Evolutionary conservation across 148 eudicot species (phyloP), one percentile per base, ranked within the genome.

Genomic region (Camellia granthamiana): DNA sequence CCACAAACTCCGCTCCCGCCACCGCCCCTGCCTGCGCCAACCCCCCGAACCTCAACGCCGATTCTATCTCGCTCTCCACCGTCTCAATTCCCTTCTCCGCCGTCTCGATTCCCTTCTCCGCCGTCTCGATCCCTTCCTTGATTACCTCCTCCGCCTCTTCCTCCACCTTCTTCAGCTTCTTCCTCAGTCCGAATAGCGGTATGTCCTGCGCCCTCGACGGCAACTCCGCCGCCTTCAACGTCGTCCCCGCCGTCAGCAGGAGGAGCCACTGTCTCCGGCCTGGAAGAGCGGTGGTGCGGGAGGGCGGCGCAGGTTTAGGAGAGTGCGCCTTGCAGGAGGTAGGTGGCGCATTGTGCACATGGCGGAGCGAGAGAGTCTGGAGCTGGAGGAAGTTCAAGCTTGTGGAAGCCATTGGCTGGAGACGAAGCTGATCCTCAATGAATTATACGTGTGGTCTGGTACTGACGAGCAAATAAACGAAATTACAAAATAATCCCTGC

Each of bases 1-100:
- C 97, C 13, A 93, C 80, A 3, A 84, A 71, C 84, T 95, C 99
- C n/a, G 96, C 96, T 23, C 87, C 98, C 15, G 85, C 96, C 56
- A 93, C 98, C 43, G 67, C 87, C 0, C 84, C 92, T 0, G 96
- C 98, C 84, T 93, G 98, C 4, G 88, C 88, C 71, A 90, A 58
- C 41, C 90, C 92, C 3, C 88, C 85, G 56, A 87, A 83, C 56
- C 83, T 72, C 64, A 84, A 82, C 59, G 77, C 88, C 70, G 84
- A 19, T 62, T 81, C 85, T 2, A 81, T 75, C 83, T 42, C 80
- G n/a, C 55, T 58, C 84, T 80, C 85, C 65, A 77, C 81, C 30
- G 77, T n/a, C 60, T 59, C 82, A 9, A 81, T 46, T 0, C 44
- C 90, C 41, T 79, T 77, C 74, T 86, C 95, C 1, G 82, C 92